Percentiles rank a stretch among this genome's conserved stretches.
phyloP scores from a whole-genome alignment of 371 early-diverging fungal genomes.

The Apophysomyces trapeziformis region DNA sequence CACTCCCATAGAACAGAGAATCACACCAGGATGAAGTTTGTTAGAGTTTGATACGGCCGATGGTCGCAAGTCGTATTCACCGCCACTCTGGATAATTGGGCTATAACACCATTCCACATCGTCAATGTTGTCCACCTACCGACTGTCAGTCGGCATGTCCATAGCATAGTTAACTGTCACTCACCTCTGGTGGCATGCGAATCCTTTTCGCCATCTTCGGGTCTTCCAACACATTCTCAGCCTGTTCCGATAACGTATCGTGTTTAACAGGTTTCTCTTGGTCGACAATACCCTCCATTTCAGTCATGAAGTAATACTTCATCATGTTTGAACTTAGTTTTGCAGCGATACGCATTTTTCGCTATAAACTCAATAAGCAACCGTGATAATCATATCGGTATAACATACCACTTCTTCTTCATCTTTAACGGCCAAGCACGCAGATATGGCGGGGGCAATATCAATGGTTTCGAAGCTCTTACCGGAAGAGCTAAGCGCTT shows the following conservation, averaged over 20 bases:
- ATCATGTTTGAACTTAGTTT: constrained; percentile 76
- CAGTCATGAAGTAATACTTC: constrained; percentile 84
- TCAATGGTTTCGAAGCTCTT: constrained; percentile 71
- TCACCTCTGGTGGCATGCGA: constrained; percentile 72
- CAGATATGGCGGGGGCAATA: constrained; percentile 73
- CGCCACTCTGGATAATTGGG: constrained; percentile 98
- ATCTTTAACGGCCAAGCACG: constrained; percentile 87
- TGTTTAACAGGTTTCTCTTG: constrained; percentile 88
- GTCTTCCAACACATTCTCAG: constrained; percentile 74
- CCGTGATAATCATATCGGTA: neutral
- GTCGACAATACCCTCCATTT: constrained; percentile 87
- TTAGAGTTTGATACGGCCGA: constrained; percentile 78
- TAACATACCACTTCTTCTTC: constrained; percentile 79
- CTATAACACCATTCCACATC: constrained; percentile 92
- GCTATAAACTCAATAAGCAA: constrained; percentile 41
- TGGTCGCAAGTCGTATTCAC: constrained; percentile 86
- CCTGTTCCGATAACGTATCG: constrained; percentile 78
- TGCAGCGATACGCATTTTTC: constrained; percentile 74
- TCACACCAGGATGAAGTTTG: constrained; percentile 83
- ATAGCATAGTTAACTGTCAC: neutral
- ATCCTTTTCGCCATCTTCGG: constrained; percentile 69
- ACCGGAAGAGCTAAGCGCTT: constrained; percentile 53
- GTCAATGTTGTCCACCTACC: constrained; percentile 37
- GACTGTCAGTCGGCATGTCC: neutral
- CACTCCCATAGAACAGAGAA: constrained; percentile 91